Evolutionary conservation across 2,329 filamentous ascomycete genomes (phyloP).

Genomic region (Fusarium gaditjirri): DNA sequence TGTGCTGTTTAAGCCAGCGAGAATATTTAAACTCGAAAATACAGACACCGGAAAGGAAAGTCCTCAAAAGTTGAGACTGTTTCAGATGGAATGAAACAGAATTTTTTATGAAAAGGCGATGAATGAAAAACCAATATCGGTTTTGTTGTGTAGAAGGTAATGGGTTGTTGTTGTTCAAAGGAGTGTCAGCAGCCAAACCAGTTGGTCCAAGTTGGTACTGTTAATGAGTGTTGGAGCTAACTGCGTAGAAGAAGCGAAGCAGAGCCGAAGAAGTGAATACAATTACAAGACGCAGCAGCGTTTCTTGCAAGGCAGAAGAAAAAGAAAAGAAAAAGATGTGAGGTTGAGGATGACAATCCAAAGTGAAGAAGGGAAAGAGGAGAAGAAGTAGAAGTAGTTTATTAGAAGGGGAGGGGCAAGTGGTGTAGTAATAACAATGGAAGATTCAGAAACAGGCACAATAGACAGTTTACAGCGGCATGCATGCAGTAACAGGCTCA

Average conservation of each 20-base stretch:
- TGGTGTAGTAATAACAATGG: conserved; percentile 38
- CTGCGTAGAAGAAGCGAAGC: conserved; percentile 52
- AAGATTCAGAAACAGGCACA: conserved; percentile 7
- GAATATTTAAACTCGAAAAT: conserved; percentile 42
- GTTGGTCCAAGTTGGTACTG: conserved; percentile 57
- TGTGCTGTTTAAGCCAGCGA: conserved; percentile 42
- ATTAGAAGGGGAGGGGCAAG: conserved; percentile 42
- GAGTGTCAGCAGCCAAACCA: conserved; percentile 68
- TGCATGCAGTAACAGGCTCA: conserved; percentile 6
- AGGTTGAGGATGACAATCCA: conserved; percentile 38
- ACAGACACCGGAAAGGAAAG: conserved; percentile 35
- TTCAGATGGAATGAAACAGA: conserved; percentile 15
- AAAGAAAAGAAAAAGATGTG: conserved; percentile 39
- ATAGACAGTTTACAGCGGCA: conserved; percentile 19
- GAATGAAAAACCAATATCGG: conserved; percentile 26
- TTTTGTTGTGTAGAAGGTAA: conserved; percentile 22
- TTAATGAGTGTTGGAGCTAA: conserved; percentile 47
- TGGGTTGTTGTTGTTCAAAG: conserved; percentile 51
- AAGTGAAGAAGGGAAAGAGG: conserved; percentile 32
- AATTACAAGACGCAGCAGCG: conserved; percentile 45
- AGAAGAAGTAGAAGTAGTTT: conserved; percentile 44
- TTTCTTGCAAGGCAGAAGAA: conserved; percentile 38
- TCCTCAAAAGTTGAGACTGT: conserved; percentile 12
- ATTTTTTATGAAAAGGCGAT: conserved; percentile 7
- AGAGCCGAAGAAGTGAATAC: conserved; percentile 43